phyloP scores from a whole-genome alignment of 768 basidiomycete species.

The Tulasnella sp. region DNA sequence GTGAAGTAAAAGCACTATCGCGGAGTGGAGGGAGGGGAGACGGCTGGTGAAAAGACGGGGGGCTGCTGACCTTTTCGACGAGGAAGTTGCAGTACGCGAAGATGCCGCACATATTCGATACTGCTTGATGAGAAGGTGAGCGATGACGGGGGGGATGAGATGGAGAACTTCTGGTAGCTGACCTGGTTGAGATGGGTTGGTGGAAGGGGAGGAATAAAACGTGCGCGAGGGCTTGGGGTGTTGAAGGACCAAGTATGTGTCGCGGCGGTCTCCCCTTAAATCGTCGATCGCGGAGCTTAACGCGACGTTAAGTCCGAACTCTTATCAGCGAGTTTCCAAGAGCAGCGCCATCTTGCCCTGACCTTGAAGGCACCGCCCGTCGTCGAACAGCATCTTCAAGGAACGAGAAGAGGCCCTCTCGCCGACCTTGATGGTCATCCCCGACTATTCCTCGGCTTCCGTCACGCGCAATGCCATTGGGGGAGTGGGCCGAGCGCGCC shows the following conservation, averaged over 20 bases:
- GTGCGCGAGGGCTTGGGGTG: constrained; percentile 4
- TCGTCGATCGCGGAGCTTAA: constrained; percentile 6
- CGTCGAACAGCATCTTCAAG: background rate
- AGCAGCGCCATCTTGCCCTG: constrained; percentile 1
- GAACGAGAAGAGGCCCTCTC: background rate
- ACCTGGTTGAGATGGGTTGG: background rate
- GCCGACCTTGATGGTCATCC: too few species aligned
- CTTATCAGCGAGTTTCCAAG: constrained; percentile 11
- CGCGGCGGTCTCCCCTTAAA: constrained; percentile 3
- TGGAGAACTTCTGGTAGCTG: background rate
- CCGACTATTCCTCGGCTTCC: too few species aligned
- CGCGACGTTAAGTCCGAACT: background rate
- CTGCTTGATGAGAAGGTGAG: background rate
- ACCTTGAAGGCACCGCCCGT: background rate
- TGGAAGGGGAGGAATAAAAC: background rate
- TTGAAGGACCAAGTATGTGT: background rate
- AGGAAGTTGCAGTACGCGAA: constrained; percentile 94
- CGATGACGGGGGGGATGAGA: background rate
- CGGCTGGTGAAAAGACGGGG: background rate
- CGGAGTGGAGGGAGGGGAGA: background rate
- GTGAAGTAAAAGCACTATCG: background rate
- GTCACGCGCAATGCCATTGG: too few species aligned
- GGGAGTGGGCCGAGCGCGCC: too few species aligned
- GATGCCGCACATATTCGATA: constrained; percentile 76
- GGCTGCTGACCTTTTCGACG: constrained; percentile 78